Conservation (phyloP, 192 early-diverging fungal species). For the Backusella sp. region DNA sequence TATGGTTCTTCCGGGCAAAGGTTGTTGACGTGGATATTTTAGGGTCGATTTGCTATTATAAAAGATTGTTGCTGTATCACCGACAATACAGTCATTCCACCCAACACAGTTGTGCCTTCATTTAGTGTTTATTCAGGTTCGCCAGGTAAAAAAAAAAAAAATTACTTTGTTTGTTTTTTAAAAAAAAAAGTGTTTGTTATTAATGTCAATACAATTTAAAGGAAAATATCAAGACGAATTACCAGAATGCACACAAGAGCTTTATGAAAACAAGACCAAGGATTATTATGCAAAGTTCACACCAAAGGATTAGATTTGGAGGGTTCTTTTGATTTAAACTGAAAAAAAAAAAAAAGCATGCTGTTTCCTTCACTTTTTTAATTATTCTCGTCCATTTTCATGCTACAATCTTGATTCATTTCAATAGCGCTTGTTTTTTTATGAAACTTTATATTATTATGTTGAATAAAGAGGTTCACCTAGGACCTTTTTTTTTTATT, state of each 20-base stretch:
- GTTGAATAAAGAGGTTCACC: no score
- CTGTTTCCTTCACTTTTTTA: neutral
- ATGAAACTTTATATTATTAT: no score
- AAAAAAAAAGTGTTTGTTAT: neutral
- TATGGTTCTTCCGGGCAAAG: no score
- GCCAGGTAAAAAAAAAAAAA: constrained; percentile 51
- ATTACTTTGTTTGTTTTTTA: neutral
- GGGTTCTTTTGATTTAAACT: no score
- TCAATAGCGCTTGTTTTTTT: no score
- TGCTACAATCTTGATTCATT: neutral
- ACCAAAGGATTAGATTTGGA: constrained; percentile 34
- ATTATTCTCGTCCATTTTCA: neutral
- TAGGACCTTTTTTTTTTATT: neutral
- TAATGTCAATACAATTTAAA: constrained; percentile 10
- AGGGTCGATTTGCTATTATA: constrained; percentile 92
- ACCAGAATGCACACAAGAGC: constrained; percentile 84
- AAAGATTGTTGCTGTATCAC: constrained; percentile 92
- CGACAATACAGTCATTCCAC: constrained; percentile 88
- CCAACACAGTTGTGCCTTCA: constrained; percentile 88
- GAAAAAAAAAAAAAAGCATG: no score
- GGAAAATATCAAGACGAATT: constrained; percentile 75
- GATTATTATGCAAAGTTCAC: constrained; percentile 78
- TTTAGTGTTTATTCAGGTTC: constrained; percentile 90
- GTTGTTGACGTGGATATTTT: neutral
- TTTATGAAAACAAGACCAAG: constrained; percentile 73